Evolutionary conservation across 192 early-diverging fungal genomes (phyloP), one percentile per base, ranked within the genome.

Genomic region (Backusella tarrabulga): DNA sequence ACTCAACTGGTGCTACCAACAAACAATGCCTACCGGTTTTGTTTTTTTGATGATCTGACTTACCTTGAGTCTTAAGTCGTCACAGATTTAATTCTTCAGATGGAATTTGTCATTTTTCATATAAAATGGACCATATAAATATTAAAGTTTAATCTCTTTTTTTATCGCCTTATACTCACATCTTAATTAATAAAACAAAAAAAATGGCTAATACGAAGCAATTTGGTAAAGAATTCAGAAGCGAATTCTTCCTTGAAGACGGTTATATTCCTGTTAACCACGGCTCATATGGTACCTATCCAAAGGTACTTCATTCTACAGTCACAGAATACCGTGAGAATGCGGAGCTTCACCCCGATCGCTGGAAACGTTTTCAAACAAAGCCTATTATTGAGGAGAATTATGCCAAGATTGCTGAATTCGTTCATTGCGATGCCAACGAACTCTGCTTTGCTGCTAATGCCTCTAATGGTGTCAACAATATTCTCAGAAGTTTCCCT

Each of bases 271-370:
- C 88, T 21, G 71, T 83, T 40, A 92, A 92, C 80, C 86, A 92
- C 56, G 91, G 91, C 17, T 92, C 91, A 17, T 92, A 76, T 70
- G 91, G 91, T 76, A 79, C 67, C 3, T 76, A 76, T 36, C 87
- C 76, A n/a, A 38, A 71, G 5, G 23, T 4, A 0, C 80, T 90
- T 19, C 34, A 67, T 26, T 72, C 68, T 34, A 71, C 35, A 15
- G 74, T 83, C 1, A 44, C 40, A 23, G 38, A 67, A 67, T 77
- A 67, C 54, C 67, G 67, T 44, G 68, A 71, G 12, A 69, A 35
- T 21, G 63, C 68, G 42, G 88, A 90, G 60, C 14, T 6, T 0
- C 69, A 78, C 12, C 83, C 82, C 68, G 91, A 92, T 63, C 46
- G 66, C 26, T 91, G 85, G 80, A 78, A 80, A 32, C 84, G 88